Conservation (phyloP, 2,329 filamentous ascomycete genomes). For the Juglanconis sp. region DNA sequence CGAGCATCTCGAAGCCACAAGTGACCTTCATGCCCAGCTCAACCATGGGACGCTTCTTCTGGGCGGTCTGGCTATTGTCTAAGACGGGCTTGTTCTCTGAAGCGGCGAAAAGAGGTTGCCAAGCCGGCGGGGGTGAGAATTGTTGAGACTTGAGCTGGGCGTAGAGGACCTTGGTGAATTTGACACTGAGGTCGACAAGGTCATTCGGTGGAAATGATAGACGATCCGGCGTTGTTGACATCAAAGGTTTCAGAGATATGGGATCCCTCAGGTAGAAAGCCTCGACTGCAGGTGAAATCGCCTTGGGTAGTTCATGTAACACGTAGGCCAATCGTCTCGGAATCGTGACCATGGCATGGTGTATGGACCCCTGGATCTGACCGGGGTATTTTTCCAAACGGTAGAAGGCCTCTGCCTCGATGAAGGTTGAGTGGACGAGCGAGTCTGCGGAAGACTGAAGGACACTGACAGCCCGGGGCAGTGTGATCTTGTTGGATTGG, state of each 20-base stretch:
- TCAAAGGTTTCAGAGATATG: slow-evolving; percentile 66
- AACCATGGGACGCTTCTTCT: slow-evolving; percentile 35
- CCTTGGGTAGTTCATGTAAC: slow-evolving; percentile 69
- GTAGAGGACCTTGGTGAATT: slow-evolving; percentile 85
- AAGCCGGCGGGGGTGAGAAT: slow-evolving; percentile 63
- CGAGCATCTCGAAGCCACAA: slow-evolving; percentile 86
- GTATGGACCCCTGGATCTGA: slow-evolving; percentile 71
- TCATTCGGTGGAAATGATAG: slow-evolving; percentile 73
- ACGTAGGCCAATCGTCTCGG: slow-evolving; percentile 81
- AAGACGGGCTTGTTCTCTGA: slow-evolving; percentile 15
- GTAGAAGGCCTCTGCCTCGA: slow-evolving; percentile 90
- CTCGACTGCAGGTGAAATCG: slow-evolving; percentile 81
- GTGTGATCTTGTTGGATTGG: slow-evolving; percentile 47
- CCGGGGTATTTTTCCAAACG: slow-evolving; percentile 78
- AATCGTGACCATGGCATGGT: slow-evolving; percentile 69
- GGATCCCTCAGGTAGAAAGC: slow-evolving; percentile 90
- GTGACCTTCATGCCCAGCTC: slow-evolving; percentile 86
- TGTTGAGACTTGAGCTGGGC: slow-evolving; percentile 86
- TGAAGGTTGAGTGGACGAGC: slow-evolving; percentile 67
- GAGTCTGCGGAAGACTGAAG: slow-evolving; percentile 54
- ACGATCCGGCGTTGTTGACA: slow-evolving; percentile 42
- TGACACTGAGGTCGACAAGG: slow-evolving; percentile 73
- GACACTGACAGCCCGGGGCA: slow-evolving; percentile 61
- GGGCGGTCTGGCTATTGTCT: slow-evolving; percentile 21
- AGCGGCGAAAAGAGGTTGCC: slow-evolving; percentile 37